Percentiles rank a stretch among this genome's conserved stretches.
Conservation (phyloP, 805 yeast species). For the Dipodascus albidus region DNA sequence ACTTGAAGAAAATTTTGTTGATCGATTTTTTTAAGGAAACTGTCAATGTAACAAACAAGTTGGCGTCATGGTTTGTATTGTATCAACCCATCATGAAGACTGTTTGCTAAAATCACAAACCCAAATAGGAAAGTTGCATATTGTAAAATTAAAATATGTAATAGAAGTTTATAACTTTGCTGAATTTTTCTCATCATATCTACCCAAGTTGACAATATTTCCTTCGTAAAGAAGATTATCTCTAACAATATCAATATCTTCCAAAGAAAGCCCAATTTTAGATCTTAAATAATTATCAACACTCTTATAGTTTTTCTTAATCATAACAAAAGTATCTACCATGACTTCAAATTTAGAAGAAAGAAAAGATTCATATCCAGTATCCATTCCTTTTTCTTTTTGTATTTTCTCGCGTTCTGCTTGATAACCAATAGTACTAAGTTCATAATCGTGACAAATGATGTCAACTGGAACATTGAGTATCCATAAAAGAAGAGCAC, state of each 20-base stretch:
- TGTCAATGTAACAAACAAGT: neutral
- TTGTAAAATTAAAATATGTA: no score
- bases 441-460: slow-evolving; percentile 64
- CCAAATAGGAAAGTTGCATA: neutral
- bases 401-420: neutral
- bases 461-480: slow-evolving; percentile 56
- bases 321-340: slow-evolving; percentile 45
- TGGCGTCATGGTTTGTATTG: neutral
- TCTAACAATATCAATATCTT: slow-evolving; percentile 33
- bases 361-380: slow-evolving; percentile 17
- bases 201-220: neutral
- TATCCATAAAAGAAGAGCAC: slow-evolving; percentile 53
- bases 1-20: no score
- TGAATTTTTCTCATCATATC: neutral
- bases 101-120: neutral
- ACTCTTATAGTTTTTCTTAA: slow-evolving; percentile 44
- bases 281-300: slow-evolving; percentile 36
- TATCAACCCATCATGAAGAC: no score
- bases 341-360: slow-evolving; percentile 60
- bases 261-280: slow-evolving; percentile 33
- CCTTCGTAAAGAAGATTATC: slow-evolving; percentile 18
- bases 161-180: neutral
- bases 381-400: slow-evolving; percentile 5
- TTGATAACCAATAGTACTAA: slow-evolving; percentile 49
- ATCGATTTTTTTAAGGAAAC: no score